Percentiles rank a stretch among this genome's conserved stretches.
These are phyloP conservation scores for Cladosporium sp. DNA, from an alignment of 2,329 filamentous ascomycete species.

Conservation along the genomic window DNA sequence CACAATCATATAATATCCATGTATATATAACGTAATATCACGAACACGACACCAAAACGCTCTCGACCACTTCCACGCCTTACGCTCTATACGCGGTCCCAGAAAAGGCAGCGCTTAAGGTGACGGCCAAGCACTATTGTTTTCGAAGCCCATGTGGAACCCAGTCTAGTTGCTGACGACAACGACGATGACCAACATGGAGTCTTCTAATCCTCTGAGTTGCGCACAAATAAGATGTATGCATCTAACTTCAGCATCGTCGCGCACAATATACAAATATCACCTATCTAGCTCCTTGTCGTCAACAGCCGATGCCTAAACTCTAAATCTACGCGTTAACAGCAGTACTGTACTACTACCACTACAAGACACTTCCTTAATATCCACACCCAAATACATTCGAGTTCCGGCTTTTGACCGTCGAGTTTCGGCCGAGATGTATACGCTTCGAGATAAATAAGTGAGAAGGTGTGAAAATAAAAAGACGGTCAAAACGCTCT, in stretches of 20 bases:
- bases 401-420: not conserved
- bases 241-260: not conserved
- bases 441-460: not conserved
- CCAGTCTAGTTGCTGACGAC: not conserved
- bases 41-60: not conserved
- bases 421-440: not conserved
- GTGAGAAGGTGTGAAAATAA: not conserved
- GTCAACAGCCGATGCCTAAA: not conserved
- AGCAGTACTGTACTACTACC: not conserved
- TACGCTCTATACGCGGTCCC: not conserved
- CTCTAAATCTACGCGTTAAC: not conserved
- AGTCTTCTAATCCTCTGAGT: not conserved
- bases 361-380: not conserved
- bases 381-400: not conserved
- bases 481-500: not conserved
- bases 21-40: conserved; percentile 2
- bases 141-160: not conserved
- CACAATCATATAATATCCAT: not conserved
- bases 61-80: not conserved
- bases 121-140: not conserved
- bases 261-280: not conserved
- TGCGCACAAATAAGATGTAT: not conserved
- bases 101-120: not conserved
- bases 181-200: not conserved
- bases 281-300: not conserved